Conservation (phyloP, 1,284 basidiomycete species). For the Ustilago loliicola region DNA sequence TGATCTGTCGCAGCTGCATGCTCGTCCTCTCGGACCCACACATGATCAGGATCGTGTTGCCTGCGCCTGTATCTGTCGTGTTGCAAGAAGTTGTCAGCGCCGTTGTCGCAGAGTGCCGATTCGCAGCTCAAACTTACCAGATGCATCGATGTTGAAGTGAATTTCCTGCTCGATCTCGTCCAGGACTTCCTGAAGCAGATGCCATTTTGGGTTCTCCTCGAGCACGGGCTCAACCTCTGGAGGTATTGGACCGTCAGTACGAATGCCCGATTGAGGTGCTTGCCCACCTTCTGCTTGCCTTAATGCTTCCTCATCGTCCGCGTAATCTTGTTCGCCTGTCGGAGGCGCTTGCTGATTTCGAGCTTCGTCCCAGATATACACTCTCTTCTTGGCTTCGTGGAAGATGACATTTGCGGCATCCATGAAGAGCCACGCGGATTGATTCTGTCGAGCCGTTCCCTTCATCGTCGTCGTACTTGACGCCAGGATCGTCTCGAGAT, state of each 20-base stretch:
- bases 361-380: slow-evolving; percentile 76
- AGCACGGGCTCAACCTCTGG: slow-evolving; percentile 85
- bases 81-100: slow-evolving; percentile 14
- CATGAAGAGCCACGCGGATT: slow-evolving; percentile 87
- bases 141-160: slow-evolving; percentile 71
- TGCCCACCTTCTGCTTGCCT: slow-evolving; percentile 46
- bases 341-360: slow-evolving; percentile 2
- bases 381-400: slow-evolving; percentile 82
- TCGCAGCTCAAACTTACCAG: slow-evolving; percentile 19
- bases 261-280: background rate
- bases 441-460: slow-evolving; percentile 73
- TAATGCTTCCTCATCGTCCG: slow-evolving; percentile 68
- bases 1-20: slow-evolving; percentile 60
- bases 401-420: slow-evolving; percentile 92
- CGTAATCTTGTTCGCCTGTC: slow-evolving; percentile 25
- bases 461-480: slow-evolving; percentile 75
- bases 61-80: slow-evolving; percentile 22
- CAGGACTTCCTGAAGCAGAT: slow-evolving; percentile 83
- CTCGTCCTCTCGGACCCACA: slow-evolving; percentile 57
- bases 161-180: slow-evolving; percentile 94
- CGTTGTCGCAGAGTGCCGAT: background rate
- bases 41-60: slow-evolving; percentile 68
- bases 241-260: slow-evolving; percentile 71
- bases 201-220: slow-evolving; percentile 97
- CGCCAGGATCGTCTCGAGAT: slow-evolving; percentile 89